phyloP scores from a whole-genome alignment of 2,329 filamentous ascomycete genomes.

The Exophiala aquamarina region DNA sequence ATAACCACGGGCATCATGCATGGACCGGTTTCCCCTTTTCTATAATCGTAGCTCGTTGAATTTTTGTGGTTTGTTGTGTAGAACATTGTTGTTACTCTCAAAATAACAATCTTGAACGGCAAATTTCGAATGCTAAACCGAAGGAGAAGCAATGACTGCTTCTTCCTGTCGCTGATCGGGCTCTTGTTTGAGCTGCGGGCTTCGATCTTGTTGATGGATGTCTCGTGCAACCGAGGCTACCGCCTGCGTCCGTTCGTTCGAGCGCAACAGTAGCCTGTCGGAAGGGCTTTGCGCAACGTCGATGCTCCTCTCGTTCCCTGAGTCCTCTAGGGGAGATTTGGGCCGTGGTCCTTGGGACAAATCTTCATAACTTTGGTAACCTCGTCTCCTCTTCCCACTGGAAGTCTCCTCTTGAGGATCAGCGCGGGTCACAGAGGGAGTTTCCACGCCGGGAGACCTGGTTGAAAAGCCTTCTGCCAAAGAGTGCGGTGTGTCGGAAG shows the following conservation, averaged over 20 bases:
- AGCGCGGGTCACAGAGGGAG: conserved; percentile 11
- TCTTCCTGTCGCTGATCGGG: conserved; percentile 4
- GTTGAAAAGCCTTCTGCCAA: conserved; percentile 13
- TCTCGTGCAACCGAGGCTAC: conserved; percentile 13
- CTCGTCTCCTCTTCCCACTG: conserved; percentile 20
- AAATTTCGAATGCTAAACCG: not conserved
- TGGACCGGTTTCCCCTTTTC: conserved; percentile 10
- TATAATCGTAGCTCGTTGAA: conserved; percentile 21
- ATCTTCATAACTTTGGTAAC: conserved; percentile 13
- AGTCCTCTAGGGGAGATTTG: conserved; percentile 19
- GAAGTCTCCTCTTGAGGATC: conserved; percentile 19
- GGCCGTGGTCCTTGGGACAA: conserved; percentile 2
- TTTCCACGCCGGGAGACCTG: conserved; percentile 19
- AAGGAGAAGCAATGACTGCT: conserved; percentile 7
- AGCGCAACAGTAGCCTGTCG: conserved; percentile 19
- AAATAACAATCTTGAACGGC: no score
- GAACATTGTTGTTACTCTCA: no score
- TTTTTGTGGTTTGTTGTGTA: not conserved
- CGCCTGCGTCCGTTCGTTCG: conserved; percentile 18
- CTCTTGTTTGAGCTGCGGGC: conserved; percentile 8
- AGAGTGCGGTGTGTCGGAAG: conserved; percentile 23
- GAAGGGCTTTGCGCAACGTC: conserved; percentile 22
- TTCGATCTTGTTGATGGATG: conserved; percentile 10
- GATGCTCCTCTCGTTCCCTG: conserved; percentile 18
- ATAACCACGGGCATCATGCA: conserved; percentile 23